A percentile compares a stretch with the other conserved stretches of the same genome.
Conservation (phyloP, 78 protist genomes). For the Dictyostelium firmibasis region DNA sequence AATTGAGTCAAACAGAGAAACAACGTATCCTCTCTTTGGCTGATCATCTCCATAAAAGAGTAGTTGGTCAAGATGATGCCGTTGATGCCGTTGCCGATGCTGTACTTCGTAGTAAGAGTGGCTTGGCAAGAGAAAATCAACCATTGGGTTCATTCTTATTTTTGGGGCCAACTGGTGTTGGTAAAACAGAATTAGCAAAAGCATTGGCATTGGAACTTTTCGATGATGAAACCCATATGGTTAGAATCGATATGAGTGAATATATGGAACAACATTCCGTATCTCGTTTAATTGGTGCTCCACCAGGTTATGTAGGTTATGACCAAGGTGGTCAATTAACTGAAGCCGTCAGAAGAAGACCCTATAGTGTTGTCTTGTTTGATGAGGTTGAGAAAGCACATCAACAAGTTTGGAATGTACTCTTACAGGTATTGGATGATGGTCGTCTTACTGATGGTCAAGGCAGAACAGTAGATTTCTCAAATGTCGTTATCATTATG, state of each 20-base stretch:
- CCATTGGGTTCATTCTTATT: constrained; percentile 97
- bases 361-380: constrained; percentile 97
- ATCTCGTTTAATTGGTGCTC: constrained; percentile 98
- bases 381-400: constrained; percentile 97
- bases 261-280: constrained; percentile 97
- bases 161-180: constrained; percentile 95
- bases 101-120: constrained; percentile 94
- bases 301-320: constrained; percentile 99
- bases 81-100: constrained; percentile 97
- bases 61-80: constrained; percentile 98
- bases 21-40: constrained; percentile 90
- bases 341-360: constrained; percentile 97
- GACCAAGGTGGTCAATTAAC: constrained; percentile 99
- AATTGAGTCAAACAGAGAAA: constrained; percentile 87
- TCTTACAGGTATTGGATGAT: constrained; percentile 98
- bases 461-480: constrained; percentile 97
- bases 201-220: constrained; percentile 96
- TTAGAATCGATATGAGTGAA: constrained; percentile 98
- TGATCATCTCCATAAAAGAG: constrained; percentile 89
- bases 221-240: constrained; percentile 93
- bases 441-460: constrained; percentile 98
- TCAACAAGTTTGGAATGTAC: constrained; percentile 92
- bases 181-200: constrained; percentile 97
- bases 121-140: constrained; percentile 88
- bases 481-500: constrained; percentile 93